phyloP scores from a whole-genome alignment of 1,284 basidiomycete species.

The Pisolithus thermaeus region DNA sequence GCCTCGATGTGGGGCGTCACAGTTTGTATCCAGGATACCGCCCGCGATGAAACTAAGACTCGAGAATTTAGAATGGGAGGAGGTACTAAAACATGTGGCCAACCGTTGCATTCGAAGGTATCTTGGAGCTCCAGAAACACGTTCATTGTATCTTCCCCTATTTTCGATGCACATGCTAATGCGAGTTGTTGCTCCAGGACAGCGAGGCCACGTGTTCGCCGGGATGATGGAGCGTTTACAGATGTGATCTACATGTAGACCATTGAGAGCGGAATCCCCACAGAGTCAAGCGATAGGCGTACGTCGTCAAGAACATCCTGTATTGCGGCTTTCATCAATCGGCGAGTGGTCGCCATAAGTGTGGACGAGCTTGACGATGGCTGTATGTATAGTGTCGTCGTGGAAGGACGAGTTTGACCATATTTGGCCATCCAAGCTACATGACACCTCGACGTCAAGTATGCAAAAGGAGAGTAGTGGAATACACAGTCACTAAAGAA shows the following conservation, averaged over 20 bases:
- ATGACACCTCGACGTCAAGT: no score
- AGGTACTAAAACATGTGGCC: constrained; percentile 20
- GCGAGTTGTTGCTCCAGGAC: constrained; percentile 58
- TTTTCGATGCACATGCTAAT: constrained; percentile 39
- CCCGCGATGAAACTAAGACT: constrained; percentile 51
- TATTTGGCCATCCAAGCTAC: no score
- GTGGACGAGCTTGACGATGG: neutral
- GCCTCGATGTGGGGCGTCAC: constrained; percentile 38
- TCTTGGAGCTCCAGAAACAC: constrained; percentile 64
- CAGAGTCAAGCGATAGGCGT: constrained; percentile 19
- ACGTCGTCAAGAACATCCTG: constrained; percentile 65
- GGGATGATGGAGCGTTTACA: constrained; percentile 43
- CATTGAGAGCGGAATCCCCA: constrained; percentile 7
- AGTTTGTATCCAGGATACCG: constrained; percentile 49
- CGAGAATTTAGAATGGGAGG: constrained; percentile 2
- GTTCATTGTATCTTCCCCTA: constrained; percentile 39
- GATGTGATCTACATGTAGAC: constrained; percentile 48
- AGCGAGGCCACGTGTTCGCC: constrained; percentile 47
- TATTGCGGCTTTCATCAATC: constrained; percentile 40
- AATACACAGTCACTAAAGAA: no score
- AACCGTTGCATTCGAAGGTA: constrained; percentile 73
- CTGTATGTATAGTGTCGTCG: neutral
- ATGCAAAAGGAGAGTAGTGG: no score
- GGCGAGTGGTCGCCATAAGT: constrained; percentile 16
- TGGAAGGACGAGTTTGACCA: no score